These are phyloP conservation scores for Colletotrichum karsti DNA, from an alignment of 2,329 filamentous ascomycete species.

Conservation along the genomic window DNA sequence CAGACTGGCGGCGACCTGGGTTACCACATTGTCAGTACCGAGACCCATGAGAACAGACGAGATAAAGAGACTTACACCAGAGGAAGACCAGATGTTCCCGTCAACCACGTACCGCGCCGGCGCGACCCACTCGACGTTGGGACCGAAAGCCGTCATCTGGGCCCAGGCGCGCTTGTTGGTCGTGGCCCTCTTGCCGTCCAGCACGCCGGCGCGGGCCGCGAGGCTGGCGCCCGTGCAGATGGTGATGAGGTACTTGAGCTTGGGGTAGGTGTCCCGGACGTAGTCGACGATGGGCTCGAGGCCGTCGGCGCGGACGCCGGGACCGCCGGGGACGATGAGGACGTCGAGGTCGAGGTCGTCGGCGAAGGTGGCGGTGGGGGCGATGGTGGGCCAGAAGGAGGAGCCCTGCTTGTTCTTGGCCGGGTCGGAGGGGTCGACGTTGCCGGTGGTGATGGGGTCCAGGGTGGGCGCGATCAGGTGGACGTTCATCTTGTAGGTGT, in stretches of 20 bases:
- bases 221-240: constrained; percentile 73
- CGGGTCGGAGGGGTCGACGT: constrained; percentile 16
- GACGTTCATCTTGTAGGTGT: constrained; percentile 42
- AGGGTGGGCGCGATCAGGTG: constrained; percentile 49
- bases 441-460: constrained; percentile 48
- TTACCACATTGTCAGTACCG: background rate
- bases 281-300: constrained; percentile 49
- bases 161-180: constrained; percentile 71
- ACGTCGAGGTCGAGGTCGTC: constrained; percentile 65
- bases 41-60: background rate
- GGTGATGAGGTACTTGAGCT: constrained; percentile 65
- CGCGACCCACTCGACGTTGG: constrained; percentile 66
- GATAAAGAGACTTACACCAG: constrained; percentile 52
- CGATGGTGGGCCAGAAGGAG: constrained; percentile 44
- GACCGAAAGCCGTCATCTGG: constrained; percentile 53
- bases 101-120: constrained; percentile 72
- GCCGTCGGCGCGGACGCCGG: constrained; percentile 52
- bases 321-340: constrained; percentile 72
- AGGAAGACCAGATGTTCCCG: constrained; percentile 73
- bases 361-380: constrained; percentile 61
- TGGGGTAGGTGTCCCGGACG: constrained; percentile 48
- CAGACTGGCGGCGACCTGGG: constrained; percentile 44
- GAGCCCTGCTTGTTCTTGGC: constrained; percentile 43
- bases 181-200: constrained; percentile 69
- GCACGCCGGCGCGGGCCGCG: constrained; percentile 64